Percentiles rank a stretch among this genome's conserved stretches.
Conservation (phyloP, 768 basidiomycete genomes). For the Termitomyces sp. region DNA sequence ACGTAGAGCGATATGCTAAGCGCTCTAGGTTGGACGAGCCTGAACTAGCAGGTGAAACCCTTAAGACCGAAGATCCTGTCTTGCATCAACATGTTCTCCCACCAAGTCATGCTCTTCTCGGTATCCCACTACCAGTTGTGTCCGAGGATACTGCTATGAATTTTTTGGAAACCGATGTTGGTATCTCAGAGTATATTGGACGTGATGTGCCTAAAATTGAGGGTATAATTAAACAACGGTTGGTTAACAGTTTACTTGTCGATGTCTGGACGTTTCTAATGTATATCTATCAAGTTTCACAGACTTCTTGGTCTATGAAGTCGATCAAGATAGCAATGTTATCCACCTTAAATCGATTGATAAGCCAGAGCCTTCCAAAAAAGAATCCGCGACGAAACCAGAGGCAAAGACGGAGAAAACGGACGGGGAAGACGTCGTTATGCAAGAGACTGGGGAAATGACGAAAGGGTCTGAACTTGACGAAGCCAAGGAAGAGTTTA, state of each 20-base stretch:
- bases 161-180: conserved; percentile 77
- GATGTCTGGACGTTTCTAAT: neutral
- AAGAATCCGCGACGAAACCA: conserved; percentile 20
- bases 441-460: conserved; percentile 14
- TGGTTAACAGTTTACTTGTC: conserved; percentile 14
- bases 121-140: conserved; percentile 45
- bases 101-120: conserved; percentile 68
- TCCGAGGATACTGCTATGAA: conserved; percentile 47
- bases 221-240: conserved; percentile 98
- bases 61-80: conserved; percentile 1
- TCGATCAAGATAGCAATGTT: conserved; percentile 74
- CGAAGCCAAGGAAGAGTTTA: conserved; percentile 6
- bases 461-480: conserved; percentile 5
- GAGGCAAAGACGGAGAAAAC: conserved; percentile 13
- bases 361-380: conserved; percentile 57
- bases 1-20: conserved; percentile 38
- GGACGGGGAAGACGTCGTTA: conserved; percentile 16
- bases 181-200: conserved; percentile 84
- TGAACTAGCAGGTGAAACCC: conserved; percentile 1
- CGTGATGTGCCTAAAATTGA: conserved; percentile 65
- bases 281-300: conserved; percentile 63
- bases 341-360: conserved; percentile 76
- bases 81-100: conserved; percentile 46
- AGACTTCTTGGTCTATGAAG: conserved; percentile 93
- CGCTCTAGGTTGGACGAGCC: conserved; percentile 32